Evolutionary conservation across 345 rosid genomes (phyloP).

Genomic region (Cardamine resedifolia): DNA sequence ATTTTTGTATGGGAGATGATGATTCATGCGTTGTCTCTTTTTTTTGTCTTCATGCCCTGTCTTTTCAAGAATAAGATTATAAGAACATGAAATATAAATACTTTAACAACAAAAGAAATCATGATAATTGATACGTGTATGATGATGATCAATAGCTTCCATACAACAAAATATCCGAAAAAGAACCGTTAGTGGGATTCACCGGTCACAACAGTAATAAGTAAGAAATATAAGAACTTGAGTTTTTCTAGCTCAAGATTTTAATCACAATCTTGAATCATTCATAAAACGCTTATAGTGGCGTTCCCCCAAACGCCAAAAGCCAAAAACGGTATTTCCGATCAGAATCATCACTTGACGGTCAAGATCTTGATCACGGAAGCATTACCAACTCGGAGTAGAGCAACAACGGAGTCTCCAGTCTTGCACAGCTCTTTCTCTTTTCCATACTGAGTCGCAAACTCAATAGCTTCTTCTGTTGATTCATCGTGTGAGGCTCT

Average conservation of each 20-base stretch:
- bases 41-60: slow-evolving; percentile 29
- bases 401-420: slow-evolving; percentile 89
- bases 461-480: slow-evolving; percentile 89
- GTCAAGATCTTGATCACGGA: slow-evolving; percentile 92
- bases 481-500: slow-evolving; percentile 86
- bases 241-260: slow-evolving; percentile 37
- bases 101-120: not conserved
- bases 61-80: not conserved
- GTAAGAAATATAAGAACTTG: slow-evolving; percentile 34
- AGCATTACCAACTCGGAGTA: slow-evolving; percentile 87
- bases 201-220: slow-evolving; percentile 19
- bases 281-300: slow-evolving; percentile 17
- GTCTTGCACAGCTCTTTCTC: slow-evolving; percentile 62
- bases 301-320: slow-evolving; percentile 29
- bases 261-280: slow-evolving; percentile 31
- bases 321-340: slow-evolving; percentile 17
- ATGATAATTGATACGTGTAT: slow-evolving; percentile 24
- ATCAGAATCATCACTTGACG: slow-evolving; percentile 48
- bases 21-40: slow-evolving; percentile 31
- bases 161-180: slow-evolving; percentile 23
- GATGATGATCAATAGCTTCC: slow-evolving; percentile 32
- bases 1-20: slow-evolving; percentile 1
- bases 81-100: not conserved
- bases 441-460: slow-evolving; percentile 69
- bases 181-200: slow-evolving; percentile 26